Base-by-base conservation (phyloP, 2,329 filamentous ascomycete species). In the Xylariaceae sp. region DNA sequence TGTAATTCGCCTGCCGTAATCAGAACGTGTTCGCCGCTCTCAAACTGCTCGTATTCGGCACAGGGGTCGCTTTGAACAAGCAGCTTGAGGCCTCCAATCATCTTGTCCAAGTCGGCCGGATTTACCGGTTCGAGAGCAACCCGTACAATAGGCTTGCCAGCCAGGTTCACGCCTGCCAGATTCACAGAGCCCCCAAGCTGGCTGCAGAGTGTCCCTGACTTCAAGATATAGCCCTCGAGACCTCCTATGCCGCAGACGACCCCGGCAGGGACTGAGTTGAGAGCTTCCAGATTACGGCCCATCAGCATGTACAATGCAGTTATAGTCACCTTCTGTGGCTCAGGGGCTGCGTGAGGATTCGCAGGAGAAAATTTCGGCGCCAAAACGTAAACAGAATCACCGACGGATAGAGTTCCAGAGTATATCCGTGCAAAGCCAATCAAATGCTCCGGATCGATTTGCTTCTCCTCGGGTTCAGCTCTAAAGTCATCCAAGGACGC, bases 21-120 rank as follows among this genome's bases (percentile, higher is more conserved):
- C 20, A 99, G 85, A 42, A 99, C 95, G 73, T 99, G 95, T 75
- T 99, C 95, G 54, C 95, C 95, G 64, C 89, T 97, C 54, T 88
- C 84, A 50, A 98, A 88, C 48, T 96, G 91, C 71, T 98, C 93
- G 66, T 99, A 99, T 71, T 96, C 88, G 14, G 93, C 95, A 67
- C 95, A 98, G 0, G 95, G 93, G 67, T 99, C 95, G 66, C 92
- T 96, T 70, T 97, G 92, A 29, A 96, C 93, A 1, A 99, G 84
- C 18, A 99, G 78, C 60, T 87, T 87, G 50, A 99, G 78, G 0
- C 95, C 95, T 5, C 85, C 82, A 54, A 99, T 92, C 93, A 99
- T 96, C 76, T 96, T 97, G 71, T 95, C 89, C 20, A 99, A 79
- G 70, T 99, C 92, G 21, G 86, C 87, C 0, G 95, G 95, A 72